Base-by-base conservation (phyloP, 805 yeast genomes). In the Wickerhamiella kurtzmanii region DNA sequence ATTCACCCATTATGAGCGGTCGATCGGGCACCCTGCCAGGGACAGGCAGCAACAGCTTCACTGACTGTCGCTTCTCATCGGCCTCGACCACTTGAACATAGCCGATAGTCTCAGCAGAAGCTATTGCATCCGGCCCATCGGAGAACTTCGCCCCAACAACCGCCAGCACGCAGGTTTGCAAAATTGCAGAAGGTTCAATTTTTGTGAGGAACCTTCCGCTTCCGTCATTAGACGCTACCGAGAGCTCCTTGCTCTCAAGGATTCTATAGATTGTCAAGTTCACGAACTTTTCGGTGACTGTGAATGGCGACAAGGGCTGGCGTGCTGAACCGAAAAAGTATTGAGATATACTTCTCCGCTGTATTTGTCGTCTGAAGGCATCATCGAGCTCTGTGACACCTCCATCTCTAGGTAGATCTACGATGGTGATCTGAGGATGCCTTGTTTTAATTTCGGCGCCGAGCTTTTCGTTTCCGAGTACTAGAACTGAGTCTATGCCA, bases 1-100 rank as follows among this genome's bases (percentile, higher is more conserved):
- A 78, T 37, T 77, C 76, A 1, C 96, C 94, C 43, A 88, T 65
- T 2, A 92, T 61, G 56, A 85, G 69, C 2, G 82, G 78, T 52
- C 79, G 76, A 21, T 78, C 71, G 0, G 98, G 98, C 20, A 88
- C 66, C 37, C 80, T 68, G 1, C 95, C 94, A 2, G 95, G 96
- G 3, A 85, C 81, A 0, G 99, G 97, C 51, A 87, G 69, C 51
- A 89, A 68, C 6, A 92, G 70, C 56, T 80, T 80, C 47, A 84
- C 59, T 54, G 75, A 80, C 15, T 74, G 72, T 57, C 79, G 80
- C 15, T 75, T 66, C 52, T 89, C 96, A 57, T 88, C 94, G 19
- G 78, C 83, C 51, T 77, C 80, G 16, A 65, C 63, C 3, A 78
- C 75, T 51, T 84, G 80, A 2, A 80, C 83, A 64, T 77, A 89